Conservation (phyloP, 2,329 filamentous ascomycete species). For the Capronia coronata region DNA sequence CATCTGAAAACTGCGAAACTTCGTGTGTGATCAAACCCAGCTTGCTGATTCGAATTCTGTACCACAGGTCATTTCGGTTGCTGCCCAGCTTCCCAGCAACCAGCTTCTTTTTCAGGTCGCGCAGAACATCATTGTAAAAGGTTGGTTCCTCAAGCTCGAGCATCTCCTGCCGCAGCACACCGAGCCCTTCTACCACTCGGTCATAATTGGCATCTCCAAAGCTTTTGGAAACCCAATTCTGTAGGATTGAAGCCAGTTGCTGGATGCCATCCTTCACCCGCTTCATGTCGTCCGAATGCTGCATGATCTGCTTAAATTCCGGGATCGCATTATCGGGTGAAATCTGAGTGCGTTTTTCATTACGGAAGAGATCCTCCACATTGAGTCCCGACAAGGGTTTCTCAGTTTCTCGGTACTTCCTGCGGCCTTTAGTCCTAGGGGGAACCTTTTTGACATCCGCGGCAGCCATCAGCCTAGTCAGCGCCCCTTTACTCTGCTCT, state of each 20-base stretch:
- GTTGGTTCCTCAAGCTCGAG: conserved; percentile 66
- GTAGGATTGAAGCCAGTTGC: conserved; percentile 68
- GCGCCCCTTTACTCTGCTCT: conserved; percentile 48
- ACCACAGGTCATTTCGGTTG: conserved; percentile 78
- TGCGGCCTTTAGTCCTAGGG: conserved; percentile 68
- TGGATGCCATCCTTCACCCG: conserved; percentile 61
- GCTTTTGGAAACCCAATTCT: conserved; percentile 62
- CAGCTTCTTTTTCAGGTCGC: conserved; percentile 64
- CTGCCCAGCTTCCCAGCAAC: conserved; percentile 65
- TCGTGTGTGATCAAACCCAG: conserved; percentile 59
- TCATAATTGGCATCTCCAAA: conserved; percentile 70
- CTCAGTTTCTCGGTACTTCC: conserved; percentile 58
- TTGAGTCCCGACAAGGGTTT: conserved; percentile 89
- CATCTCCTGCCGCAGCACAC: conserved; percentile 71
- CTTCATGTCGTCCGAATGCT: conserved; percentile 52
- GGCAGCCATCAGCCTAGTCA: conserved; percentile 59
- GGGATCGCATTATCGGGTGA: conserved; percentile 72
- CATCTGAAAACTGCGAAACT: conserved; percentile 3
- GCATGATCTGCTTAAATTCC: conserved; percentile 77
- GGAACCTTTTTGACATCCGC: conserved; percentile 86
- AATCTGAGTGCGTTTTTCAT: conserved; percentile 49
- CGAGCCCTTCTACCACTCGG: conserved; percentile 66
- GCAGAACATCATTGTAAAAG: conserved; percentile 69
- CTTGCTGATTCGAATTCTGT: conserved; percentile 57
- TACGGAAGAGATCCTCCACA: conserved; percentile 69